Evolutionary conservation across 345 rosid genomes (phyloP).

Genomic region (Sisymbrium irio): DNA sequence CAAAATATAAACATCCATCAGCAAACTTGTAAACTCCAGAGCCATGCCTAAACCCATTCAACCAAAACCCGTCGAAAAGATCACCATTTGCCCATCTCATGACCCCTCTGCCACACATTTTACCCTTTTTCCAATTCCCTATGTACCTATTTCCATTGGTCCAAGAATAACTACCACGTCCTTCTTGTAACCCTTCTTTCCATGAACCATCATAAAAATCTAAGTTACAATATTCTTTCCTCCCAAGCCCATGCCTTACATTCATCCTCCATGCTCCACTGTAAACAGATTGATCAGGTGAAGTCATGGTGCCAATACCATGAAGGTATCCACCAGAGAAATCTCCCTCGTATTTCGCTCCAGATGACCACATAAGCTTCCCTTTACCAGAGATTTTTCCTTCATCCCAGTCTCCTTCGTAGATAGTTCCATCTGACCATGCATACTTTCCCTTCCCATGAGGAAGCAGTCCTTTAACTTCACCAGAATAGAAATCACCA

Average conservation of each 20-base stretch:
- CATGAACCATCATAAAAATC: slow-evolving; percentile 83
- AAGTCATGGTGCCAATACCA: slow-evolving; percentile 66
- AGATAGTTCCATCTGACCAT: slow-evolving; percentile 69
- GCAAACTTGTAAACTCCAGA: slow-evolving; percentile 74
- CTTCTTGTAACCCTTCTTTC: slow-evolving; percentile 91
- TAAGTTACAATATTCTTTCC: slow-evolving; percentile 61
- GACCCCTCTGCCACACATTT: slow-evolving; percentile 81
- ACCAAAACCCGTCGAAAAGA: slow-evolving; percentile 76
- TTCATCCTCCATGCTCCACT: slow-evolving; percentile 88
- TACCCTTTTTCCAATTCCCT: slow-evolving; percentile 82
- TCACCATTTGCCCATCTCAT: slow-evolving; percentile 93
- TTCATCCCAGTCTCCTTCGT: slow-evolving; percentile 84
- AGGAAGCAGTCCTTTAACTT: slow-evolving; percentile 60
- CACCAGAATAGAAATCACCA: slow-evolving; percentile 71
- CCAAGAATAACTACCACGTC: slow-evolving; percentile 80
- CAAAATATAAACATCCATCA: slow-evolving; percentile 83
- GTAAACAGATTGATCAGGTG: slow-evolving; percentile 57
- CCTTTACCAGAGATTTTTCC: slow-evolving; percentile 91
- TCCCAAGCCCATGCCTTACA: slow-evolving; percentile 77
- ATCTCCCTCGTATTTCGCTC: slow-evolving; percentile 79
- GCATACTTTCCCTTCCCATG: slow-evolving; percentile 73
- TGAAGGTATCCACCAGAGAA: slow-evolving; percentile 87
- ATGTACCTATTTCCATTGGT: slow-evolving; percentile 67
- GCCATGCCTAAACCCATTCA: slow-evolving; percentile 72
- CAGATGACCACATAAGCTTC: slow-evolving; percentile 61